Conservation (phyloP, 257 asterid species). For the Jacaranda copaia region DNA sequence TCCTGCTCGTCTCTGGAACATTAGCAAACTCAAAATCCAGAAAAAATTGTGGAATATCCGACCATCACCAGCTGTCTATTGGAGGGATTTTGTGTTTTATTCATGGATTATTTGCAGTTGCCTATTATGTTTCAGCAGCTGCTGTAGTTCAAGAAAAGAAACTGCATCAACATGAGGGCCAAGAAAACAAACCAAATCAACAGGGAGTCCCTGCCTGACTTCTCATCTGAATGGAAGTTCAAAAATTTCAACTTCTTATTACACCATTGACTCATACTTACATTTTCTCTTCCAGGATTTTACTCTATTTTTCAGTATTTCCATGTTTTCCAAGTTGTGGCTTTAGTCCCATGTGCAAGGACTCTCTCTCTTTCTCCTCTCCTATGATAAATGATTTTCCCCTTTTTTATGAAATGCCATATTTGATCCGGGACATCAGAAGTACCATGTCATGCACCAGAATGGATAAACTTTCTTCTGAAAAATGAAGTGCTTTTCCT, state of each 20-base stretch:
- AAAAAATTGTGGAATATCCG: slow-evolving; percentile 62
- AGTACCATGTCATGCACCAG: neutral
- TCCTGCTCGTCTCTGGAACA: slow-evolving; percentile 62
- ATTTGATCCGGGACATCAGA: neutral
- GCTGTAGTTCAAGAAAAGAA: slow-evolving; percentile 51
- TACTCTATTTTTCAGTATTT: neutral
- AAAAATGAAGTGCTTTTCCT: neutral
- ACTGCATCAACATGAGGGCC: slow-evolving; percentile 38
- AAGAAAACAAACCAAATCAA: slow-evolving; percentile 41
- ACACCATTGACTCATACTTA: neutral
- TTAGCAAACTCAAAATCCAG: slow-evolving; percentile 58
- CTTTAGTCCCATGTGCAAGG: neutral
- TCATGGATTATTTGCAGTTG: slow-evolving; percentile 68
- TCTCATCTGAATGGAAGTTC: neutral
- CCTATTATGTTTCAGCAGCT: slow-evolving; percentile 61
- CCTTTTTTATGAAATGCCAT: neutral
- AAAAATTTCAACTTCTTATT: neutral
- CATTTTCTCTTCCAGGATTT: neutral
- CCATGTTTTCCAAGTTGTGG: neutral
- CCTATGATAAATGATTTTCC: neutral
- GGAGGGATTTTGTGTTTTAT: slow-evolving; percentile 74
- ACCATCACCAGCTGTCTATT: slow-evolving; percentile 56
- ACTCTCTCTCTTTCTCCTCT: neutral
- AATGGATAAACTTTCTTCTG: neutral
- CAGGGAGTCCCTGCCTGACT: slow-evolving; percentile 46